Evolutionary conservation across 768 basidiomycete species (phyloP).

Genomic region (Xanthoconium stramineum): DNA sequence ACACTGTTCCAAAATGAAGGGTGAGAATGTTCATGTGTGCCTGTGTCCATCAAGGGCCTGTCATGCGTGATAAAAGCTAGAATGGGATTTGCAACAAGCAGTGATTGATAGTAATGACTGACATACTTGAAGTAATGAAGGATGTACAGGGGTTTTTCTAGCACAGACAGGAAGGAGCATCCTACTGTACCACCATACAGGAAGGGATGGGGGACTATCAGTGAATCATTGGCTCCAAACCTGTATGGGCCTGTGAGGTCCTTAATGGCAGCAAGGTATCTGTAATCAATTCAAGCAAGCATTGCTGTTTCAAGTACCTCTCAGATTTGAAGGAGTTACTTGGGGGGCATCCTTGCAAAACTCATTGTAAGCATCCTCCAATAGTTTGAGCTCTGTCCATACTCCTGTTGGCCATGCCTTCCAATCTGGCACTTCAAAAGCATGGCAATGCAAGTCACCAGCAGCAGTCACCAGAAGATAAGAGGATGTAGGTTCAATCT

Average conservation of each 20-base stretch:
- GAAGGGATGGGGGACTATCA: slow-evolving; percentile 88
- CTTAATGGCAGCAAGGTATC: slow-evolving; percentile 73
- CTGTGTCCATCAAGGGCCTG: slow-evolving; percentile 79
- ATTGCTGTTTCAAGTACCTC: no score
- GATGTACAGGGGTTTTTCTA: slow-evolving; percentile 89
- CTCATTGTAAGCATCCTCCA: slow-evolving; percentile 80
- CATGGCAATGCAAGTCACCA: slow-evolving; percentile 80
- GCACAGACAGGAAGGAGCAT: not conserved
- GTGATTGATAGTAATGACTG: not conserved
- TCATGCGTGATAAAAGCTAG: slow-evolving; percentile 83
- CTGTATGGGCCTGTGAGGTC: slow-evolving; percentile 69
- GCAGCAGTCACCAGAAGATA: no score
- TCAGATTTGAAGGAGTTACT: slow-evolving; percentile 34
- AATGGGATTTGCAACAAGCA: not conserved
- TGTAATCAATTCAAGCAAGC: slow-evolving; percentile 25
- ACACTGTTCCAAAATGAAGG: slow-evolving; percentile 91
- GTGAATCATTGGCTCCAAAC: slow-evolving; percentile 86
- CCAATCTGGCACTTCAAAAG: slow-evolving; percentile 59
- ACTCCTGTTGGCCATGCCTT: slow-evolving; percentile 77
- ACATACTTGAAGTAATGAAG: slow-evolving; percentile 82
- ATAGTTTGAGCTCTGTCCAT: slow-evolving; percentile 85
- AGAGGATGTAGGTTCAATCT: slow-evolving; percentile 79
- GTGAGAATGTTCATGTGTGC: slow-evolving; percentile 83
- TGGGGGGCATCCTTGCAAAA: slow-evolving; percentile 83
- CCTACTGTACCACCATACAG: slow-evolving; percentile 86